Evolutionary conservation across 2,329 filamentous ascomycete species (phyloP).

Genomic region (Coniochaeta sp.): DNA sequence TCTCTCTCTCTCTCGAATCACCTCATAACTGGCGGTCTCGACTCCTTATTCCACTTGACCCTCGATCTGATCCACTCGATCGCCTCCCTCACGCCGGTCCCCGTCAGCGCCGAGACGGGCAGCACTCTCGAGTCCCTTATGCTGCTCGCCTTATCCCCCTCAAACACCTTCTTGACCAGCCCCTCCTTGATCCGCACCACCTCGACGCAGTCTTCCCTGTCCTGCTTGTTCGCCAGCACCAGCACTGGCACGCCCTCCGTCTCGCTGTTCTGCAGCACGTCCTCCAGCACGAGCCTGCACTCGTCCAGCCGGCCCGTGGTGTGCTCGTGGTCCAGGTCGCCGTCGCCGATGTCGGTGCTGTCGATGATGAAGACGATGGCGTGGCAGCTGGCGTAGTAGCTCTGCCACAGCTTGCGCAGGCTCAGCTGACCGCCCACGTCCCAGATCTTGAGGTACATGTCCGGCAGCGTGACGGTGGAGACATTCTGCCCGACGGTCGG

Average conservation of each 20-base stretch:
- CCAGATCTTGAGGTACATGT: conserved; percentile 98
- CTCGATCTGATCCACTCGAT: conserved; percentile 94
- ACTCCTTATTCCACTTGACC: conserved; percentile 95
- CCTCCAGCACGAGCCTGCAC: conserved; percentile 82
- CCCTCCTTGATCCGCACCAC: conserved; percentile 97
- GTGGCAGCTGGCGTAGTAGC: conserved; percentile 89
- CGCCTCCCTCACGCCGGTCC: conserved; percentile 81
- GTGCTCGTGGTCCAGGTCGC: conserved; percentile 48
- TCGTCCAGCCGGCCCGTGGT: conserved; percentile 65
- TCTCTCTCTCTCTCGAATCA: conserved; percentile 34
- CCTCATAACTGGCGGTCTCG: conserved; percentile 84
- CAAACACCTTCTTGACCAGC: conserved; percentile 88
- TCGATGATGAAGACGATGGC: conserved; percentile 98
- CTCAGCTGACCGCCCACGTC: conserved; percentile 92
- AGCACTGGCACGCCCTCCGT: conserved; percentile 87
- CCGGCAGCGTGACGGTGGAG: conserved; percentile 78
- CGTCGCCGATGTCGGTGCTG: conserved; percentile 86
- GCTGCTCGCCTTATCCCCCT: conserved; percentile 79
- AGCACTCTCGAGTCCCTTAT: conserved; percentile 88
- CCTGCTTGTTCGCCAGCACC: conserved; percentile 95
- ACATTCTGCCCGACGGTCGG: conserved; percentile 98
- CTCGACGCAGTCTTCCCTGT: conserved; percentile 94
- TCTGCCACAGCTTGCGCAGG: conserved; percentile 87
- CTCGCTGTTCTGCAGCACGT: conserved; percentile 79
- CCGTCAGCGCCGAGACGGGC: conserved; percentile 84